Percentiles rank a stretch among this genome's conserved stretches.
Conservation (phyloP, 1,139 yeast genomes). For the Geotrichum candidum region DNA sequence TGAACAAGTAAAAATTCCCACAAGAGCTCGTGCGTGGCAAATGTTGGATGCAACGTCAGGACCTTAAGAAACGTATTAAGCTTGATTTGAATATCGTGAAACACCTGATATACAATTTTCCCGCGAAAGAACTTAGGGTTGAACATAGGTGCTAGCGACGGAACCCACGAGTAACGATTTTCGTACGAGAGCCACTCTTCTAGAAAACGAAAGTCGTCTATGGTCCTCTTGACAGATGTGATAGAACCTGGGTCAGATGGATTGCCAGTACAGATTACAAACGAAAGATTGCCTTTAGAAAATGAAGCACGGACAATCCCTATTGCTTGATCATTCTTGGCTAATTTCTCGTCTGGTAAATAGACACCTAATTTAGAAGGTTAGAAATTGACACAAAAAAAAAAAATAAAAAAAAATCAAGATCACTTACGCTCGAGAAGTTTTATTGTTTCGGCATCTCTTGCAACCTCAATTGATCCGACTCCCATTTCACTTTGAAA, state of each 20-base stretch:
- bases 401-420: constrained; percentile 9
- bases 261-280: constrained; percentile 31
- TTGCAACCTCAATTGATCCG: constrained; percentile 48
- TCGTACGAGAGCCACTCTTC: constrained; percentile 37
- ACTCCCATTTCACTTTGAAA: constrained; percentile 28
- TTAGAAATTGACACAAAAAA: background rate
- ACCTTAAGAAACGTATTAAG: constrained; percentile 46
- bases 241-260: constrained; percentile 19
- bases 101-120: constrained; percentile 34
- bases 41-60: constrained; percentile 35
- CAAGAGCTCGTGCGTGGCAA: constrained; percentile 36
- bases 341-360: constrained; percentile 4
- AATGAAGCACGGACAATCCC: constrained; percentile 29
- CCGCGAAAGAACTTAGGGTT: constrained; percentile 36
- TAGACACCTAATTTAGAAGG: constrained; percentile 1
- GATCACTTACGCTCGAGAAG: constrained; percentile 42
- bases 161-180: constrained; percentile 37
- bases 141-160: constrained; percentile 28
- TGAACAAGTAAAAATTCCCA: constrained; percentile 44
- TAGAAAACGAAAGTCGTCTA: constrained; percentile 40
- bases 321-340: constrained; percentile 21
- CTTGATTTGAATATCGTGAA: constrained; percentile 46
- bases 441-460: constrained; percentile 42
- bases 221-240: constrained; percentile 34
- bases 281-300: constrained; percentile 28